Conservation (phyloP, 2,329 filamentous ascomycete species). For the Fusarium paranaense region DNA sequence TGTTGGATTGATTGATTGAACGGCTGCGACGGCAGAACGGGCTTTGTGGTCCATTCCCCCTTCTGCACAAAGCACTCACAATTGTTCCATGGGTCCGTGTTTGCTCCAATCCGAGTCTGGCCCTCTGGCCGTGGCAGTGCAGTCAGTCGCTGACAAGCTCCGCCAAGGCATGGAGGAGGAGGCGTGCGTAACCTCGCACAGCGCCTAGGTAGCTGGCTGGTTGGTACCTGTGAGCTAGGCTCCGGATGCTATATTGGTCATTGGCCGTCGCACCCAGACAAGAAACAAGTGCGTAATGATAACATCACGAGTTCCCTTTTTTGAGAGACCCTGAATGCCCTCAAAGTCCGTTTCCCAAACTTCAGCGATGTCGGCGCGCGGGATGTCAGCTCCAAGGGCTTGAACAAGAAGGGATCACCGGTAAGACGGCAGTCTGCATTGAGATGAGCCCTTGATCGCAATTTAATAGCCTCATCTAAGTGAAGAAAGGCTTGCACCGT, state of each 20-base stretch:
- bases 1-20: constrained; percentile 21
- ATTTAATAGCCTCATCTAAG: background rate
- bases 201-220: constrained; percentile 15
- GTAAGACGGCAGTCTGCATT: background rate
- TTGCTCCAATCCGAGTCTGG: constrained; percentile 9
- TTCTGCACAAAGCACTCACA: constrained; percentile 10
- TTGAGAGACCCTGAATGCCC: constrained; percentile 3
- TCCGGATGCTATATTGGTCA: constrained; percentile 5
- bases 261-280: constrained; percentile 13
- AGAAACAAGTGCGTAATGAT: constrained; percentile 28
- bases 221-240: constrained; percentile 1
- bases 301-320: constrained; percentile 16
- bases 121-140: constrained; percentile 3
- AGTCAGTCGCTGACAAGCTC: constrained; percentile 23
- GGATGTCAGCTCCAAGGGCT: background rate
- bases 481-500: background rate
- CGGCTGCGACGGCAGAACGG: constrained; percentile 2
- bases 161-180: constrained; percentile 5
- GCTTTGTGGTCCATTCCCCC: constrained; percentile 17
- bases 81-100: constrained; percentile 11
- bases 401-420: background rate
- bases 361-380: background rate
- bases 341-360: constrained; percentile 6
- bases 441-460: background rate
- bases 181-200: constrained; percentile 22